A percentile compares a stretch with the other conserved stretches of the same genome.
These are phyloP conservation scores for Epithemia pelagica DNA, from an alignment of 108 stramenopile species.

Conservation along the genomic window DNA sequence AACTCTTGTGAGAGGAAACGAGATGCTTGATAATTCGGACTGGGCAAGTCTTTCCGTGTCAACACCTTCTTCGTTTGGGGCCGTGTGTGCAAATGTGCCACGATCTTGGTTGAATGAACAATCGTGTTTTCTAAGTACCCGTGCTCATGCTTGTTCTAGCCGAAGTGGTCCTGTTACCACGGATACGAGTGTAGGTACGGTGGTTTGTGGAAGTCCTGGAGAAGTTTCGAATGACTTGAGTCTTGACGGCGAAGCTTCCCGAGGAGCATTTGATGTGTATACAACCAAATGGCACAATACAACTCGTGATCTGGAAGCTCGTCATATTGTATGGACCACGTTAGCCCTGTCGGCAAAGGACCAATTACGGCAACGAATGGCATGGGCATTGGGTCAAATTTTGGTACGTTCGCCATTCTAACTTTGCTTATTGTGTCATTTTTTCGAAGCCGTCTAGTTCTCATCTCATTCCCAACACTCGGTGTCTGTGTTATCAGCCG, in stretches of 20 bases:
- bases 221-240: conserved; percentile 56
- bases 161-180: not conserved
- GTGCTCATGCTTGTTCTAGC: conserved; percentile 20
- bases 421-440: conserved; percentile 1
- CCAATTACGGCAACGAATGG: conserved; percentile 78
- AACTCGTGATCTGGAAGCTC: conserved; percentile 4
- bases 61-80: not conserved
- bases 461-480: too few relatives aligned
- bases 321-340: conserved; percentile 38
- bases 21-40: not conserved
- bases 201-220: conserved; percentile 46
- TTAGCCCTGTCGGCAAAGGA: conserved; percentile 45
- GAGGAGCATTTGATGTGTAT: conserved; percentile 9
- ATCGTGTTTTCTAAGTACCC: conserved; percentile 21
- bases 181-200: not conserved
- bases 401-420: conserved; percentile 21
- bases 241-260: not conserved
- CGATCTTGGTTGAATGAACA: conserved; percentile 51
- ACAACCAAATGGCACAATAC: not conserved
- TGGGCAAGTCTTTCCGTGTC: not conserved
- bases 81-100: conserved; percentile 35
- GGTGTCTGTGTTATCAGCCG: too few relatives aligned
- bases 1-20: not conserved
- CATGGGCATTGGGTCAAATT: conserved; percentile 68
- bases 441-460: too few relatives aligned